Base-by-base conservation (phyloP, 106 monocot genomes). In the Posidonia australis region DNA sequence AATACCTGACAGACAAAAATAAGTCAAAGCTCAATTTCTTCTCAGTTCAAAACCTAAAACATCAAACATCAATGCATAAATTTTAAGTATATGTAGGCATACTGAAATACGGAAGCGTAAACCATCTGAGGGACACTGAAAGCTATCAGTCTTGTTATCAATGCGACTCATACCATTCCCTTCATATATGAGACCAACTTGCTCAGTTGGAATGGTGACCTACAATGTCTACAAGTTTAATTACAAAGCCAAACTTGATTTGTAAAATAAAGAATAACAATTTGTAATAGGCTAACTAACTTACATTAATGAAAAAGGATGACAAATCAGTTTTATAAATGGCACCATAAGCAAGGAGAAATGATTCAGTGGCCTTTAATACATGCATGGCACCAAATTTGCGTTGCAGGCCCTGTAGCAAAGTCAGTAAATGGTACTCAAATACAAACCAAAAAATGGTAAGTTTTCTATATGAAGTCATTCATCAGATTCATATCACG, bases 301-400 rank as follows among this genome's bases (percentile, higher is more conserved):
- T 76, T 80, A 84, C 92, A 75, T 83, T 65, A 49, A 88, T 72
- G 66, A 29, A 75, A 75, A 93, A 88, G 0, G 81, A 74, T 43
- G 78, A 67, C 28, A 72, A 54, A 63, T 93, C 81, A 28, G 72
- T 63, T 79, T 77, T 88, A 55, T 76, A 88, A 17, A 57, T 32
- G 6, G 72, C 83, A 68, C 70, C 77, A 68, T 26, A 72, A 31
- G 76, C 74, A 25, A 69, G 46, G 66, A 93, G 88, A 78, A 85
- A 93, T 5, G 80, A 76, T 28, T 88, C 92, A 25, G 77, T 71
- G 16, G 81, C 78, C 64, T 85, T 88, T 51, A 93, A 58, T 51
- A 86, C 58, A 74, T 93, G 82, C 44, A 75, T 67, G 24, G 88
- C 88, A 71, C 85, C 85, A 77, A 43, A 64, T 63, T 78, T 71